phyloP scores from a whole-genome alignment of 768 basidiomycete genomes.

The Clitopilus hobsonii region DNA sequence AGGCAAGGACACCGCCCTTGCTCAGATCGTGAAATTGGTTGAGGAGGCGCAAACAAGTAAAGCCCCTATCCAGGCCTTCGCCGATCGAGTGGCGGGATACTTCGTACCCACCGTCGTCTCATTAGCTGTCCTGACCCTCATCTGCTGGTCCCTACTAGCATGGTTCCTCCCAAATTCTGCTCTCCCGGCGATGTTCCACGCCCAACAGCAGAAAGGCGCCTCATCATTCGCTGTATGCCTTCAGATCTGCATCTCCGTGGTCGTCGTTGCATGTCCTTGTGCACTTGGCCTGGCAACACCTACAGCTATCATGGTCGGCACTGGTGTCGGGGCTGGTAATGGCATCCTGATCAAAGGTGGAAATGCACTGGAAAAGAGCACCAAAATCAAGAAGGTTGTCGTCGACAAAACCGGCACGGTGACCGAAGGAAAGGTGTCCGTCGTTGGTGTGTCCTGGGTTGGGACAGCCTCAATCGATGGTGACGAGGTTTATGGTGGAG shows the following conservation, averaged over 20 bases:
- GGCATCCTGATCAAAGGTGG: conserved; percentile 99
- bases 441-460: conserved; percentile 76
- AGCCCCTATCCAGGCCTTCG: conserved; percentile 96
- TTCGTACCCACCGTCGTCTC: conserved; percentile 92
- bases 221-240: conserved; percentile 88
- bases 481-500: conserved; percentile 38
- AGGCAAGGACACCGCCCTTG: conserved; percentile 92
- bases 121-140: conserved; percentile 77
- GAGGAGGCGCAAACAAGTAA: conserved; percentile 98
- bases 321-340: conserved; percentile 93
- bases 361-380: conserved; percentile 88
- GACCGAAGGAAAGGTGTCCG: conserved; percentile 88
- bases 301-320: conserved; percentile 99
- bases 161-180: conserved; percentile 45
- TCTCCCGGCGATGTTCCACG: conserved; percentile 81
- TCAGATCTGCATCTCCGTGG: conserved; percentile 95
- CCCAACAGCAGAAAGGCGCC: conserved; percentile 53
- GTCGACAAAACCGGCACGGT: conserved; percentile 98
- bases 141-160: conserved; percentile 77
- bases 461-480: conserved; percentile 8
- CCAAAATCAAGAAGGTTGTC: conserved; percentile 73
- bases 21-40: conserved; percentile 95
- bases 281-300: conserved; percentile 95
- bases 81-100: conserved; percentile 89
- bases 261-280: conserved; percentile 98